Percentiles rank a stretch among this genome's conserved stretches.
These are phyloP conservation scores for Physcomitrium patens DNA, from an alignment of 225 moss, liverwort and hornwort genomes.

Conservation along the genomic window DNA sequence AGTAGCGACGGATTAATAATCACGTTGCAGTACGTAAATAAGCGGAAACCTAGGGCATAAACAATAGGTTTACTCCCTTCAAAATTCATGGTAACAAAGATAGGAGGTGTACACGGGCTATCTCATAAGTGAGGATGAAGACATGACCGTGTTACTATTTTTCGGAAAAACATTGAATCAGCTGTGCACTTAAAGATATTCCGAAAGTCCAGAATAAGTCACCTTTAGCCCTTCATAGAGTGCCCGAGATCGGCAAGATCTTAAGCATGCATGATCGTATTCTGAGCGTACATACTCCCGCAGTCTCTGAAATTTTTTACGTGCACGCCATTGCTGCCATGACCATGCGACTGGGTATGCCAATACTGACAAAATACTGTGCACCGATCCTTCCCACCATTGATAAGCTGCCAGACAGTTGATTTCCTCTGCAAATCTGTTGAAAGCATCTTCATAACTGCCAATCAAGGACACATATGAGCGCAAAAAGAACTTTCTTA, in stretches of 20 bases:
- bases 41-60: too few species aligned
- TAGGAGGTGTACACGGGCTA: not conserved
- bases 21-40: too few species aligned
- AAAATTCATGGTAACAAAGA: too few species aligned
- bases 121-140: not conserved
- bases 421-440: slow-evolving; percentile 92
- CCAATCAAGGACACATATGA: slow-evolving; percentile 25
- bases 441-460: slow-evolving; percentile 98
- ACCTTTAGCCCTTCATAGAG: slow-evolving; percentile 99
- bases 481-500: not conserved
- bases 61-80: too few species aligned
- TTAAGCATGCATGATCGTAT: slow-evolving; percentile 98
- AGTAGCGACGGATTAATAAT: too few species aligned
- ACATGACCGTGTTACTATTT: slow-evolving; percentile 1
- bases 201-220: slow-evolving; percentile 10
- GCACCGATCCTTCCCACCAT: slow-evolving; percentile 99
- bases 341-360: slow-evolving; percentile 97
- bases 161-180: not conserved
- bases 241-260: slow-evolving; percentile 95
- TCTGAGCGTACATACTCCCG: slow-evolving; percentile 96
- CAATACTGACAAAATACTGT: slow-evolving; percentile 88
- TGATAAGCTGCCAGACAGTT: slow-evolving; percentile 92
- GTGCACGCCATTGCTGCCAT: slow-evolving; percentile 98
- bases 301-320: slow-evolving; percentile 88
- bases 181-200: not conserved